Evolutionary conservation across 2,329 filamentous ascomycete species (phyloP).

Genomic region (Diaporthe sp.): DNA sequence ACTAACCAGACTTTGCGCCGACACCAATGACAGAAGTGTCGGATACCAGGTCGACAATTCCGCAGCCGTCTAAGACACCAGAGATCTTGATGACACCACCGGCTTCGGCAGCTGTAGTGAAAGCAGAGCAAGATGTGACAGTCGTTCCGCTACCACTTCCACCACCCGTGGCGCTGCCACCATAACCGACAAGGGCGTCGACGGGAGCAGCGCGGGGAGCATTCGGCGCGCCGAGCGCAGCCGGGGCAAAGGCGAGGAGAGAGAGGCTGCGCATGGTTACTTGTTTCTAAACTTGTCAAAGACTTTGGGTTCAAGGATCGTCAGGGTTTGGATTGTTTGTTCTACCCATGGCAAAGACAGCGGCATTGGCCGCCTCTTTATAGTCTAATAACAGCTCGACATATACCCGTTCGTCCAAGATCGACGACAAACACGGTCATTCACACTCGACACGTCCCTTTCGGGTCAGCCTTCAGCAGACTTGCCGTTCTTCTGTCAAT

Average conservation of each 20-base stretch:
- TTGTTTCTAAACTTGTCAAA: not conserved
- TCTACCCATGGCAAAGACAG: not conserved
- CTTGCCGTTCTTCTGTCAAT: not conserved
- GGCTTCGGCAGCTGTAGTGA: conserved; percentile 53
- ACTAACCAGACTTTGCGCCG: conserved; percentile 55
- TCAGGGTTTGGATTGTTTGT: not conserved
- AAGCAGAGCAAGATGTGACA: conserved; percentile 58
- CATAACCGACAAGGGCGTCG: conserved; percentile 51
- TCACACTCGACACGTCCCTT: not conserved
- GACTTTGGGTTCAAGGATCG: not conserved
- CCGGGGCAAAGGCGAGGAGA: conserved; percentile 39
- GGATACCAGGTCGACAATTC: conserved; percentile 59
- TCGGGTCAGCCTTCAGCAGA: not conserved
- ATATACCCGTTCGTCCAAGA: not conserved
- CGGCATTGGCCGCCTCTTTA: conserved; percentile 3
- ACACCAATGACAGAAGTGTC: conserved; percentile 67
- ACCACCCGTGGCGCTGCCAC: conserved; percentile 59
- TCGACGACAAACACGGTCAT: not conserved
- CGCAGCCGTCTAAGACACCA: conserved; percentile 58
- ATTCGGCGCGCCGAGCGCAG: conserved; percentile 29
- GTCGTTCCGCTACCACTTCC: conserved; percentile 59
- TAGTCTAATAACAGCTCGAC: conserved; percentile 8
- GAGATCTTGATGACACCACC: conserved; percentile 61
- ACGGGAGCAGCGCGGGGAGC: conserved; percentile 42
- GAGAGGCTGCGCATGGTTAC: conserved; percentile 42